These are phyloP conservation scores for Saccharomyces cerevisiae DNA, from an alignment of 805 yeast species.

Conservation along the genomic window DNA sequence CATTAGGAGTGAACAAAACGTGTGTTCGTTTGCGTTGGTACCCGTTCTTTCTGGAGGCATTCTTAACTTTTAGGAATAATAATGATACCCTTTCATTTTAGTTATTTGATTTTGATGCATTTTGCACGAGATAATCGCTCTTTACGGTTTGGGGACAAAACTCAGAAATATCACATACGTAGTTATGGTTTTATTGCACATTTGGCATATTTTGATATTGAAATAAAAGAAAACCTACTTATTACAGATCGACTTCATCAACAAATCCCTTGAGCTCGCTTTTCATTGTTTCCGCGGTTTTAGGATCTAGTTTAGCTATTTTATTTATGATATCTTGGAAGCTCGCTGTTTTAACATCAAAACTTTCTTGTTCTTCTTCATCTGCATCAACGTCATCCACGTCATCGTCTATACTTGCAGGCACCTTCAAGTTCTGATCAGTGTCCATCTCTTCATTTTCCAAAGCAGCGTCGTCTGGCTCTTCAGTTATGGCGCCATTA, in stretches of 20 bases:
- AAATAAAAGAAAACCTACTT: neutral
- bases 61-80: neutral
- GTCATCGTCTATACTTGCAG: constrained; percentile 19
- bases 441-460: constrained; percentile 29
- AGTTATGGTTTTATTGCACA: neutral
- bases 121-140: neutral
- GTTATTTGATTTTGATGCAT: neutral
- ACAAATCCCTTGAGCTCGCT: constrained; percentile 21
- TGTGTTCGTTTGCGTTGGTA: neutral
- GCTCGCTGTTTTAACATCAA: constrained; percentile 24
- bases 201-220: too few relatives aligned
- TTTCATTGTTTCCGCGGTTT: constrained; percentile 16
- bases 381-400: constrained; percentile 14
- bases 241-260: constrained; percentile 17
- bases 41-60: neutral
- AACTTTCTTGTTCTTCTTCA: constrained; percentile 13
- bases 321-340: constrained; percentile 26
- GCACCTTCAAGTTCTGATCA: constrained; percentile 23
- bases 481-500: constrained; percentile 28
- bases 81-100: neutral
- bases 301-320: constrained; percentile 20
- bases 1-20: neutral
- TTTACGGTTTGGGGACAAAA: neutral
- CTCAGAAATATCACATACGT: neutral
- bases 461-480: constrained; percentile 24